Conservation (phyloP, 345 rosid genomes). For the Eucalyptus albens region DNA sequence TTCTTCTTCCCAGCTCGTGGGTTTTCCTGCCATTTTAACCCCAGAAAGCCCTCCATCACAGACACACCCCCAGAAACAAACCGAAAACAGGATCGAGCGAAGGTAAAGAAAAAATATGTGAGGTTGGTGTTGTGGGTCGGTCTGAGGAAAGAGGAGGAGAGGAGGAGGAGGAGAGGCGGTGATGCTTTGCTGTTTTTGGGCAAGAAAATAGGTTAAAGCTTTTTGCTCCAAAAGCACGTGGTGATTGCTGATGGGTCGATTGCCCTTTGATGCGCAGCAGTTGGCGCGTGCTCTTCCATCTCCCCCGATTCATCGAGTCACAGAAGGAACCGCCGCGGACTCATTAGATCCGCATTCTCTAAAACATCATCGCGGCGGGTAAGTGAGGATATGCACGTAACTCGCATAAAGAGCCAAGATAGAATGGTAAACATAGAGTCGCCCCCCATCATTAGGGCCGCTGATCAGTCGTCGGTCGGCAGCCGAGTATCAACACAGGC, state of each 20-base stretch:
- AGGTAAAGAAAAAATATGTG: background rate
- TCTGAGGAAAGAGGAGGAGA: background rate
- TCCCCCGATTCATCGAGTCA: background rate
- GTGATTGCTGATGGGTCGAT: background rate
- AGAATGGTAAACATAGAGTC: background rate
- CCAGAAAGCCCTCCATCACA: background rate
- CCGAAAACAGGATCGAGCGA: background rate
- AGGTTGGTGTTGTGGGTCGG: background rate
- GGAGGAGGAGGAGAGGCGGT: background rate
- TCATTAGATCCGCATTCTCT: background rate
- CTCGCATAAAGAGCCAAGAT: background rate
- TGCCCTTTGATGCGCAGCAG: background rate
- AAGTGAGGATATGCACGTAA: background rate
- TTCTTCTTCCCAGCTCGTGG: background rate
- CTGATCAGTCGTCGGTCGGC: background rate
- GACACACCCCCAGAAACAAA: background rate
- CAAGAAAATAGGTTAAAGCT: background rate
- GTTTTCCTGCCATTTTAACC: background rate
- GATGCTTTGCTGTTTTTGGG: background rate
- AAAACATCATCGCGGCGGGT: background rate
- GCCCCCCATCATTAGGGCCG: background rate
- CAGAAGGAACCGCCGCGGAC: background rate
- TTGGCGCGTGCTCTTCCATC: background rate
- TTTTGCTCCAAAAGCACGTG: background rate
- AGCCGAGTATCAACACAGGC: background rate